Evolutionary conservation across 805 yeast genomes (phyloP).

Genomic region (Clavispora fructus): DNA sequence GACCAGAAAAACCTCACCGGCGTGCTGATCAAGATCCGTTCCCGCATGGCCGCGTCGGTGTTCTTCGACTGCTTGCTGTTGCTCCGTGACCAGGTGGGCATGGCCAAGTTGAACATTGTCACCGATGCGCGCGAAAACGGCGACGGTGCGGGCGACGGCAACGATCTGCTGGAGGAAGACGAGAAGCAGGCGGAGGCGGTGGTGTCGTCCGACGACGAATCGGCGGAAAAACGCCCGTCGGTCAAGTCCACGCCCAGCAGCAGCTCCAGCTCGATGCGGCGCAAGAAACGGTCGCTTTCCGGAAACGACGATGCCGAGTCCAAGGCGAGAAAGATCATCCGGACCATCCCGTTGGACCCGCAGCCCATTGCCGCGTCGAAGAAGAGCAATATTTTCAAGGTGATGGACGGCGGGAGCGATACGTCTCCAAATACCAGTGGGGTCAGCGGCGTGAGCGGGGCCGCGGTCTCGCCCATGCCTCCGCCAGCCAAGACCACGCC

Average conservation of each 20-base stretch:
- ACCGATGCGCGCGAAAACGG: conserved; percentile 16
- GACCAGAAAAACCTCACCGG: conserved; percentile 45
- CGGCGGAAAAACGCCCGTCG: conserved; percentile 10
- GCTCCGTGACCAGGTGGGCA: conserved; percentile 81
- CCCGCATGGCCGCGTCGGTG: conserved; percentile 88
- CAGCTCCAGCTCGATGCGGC: conserved; percentile 26
- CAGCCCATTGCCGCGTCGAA: conserved; percentile 55
- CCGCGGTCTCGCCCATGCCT: conserved; percentile 1
- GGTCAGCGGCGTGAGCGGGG: conserved; percentile 3
- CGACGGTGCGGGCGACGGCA: conserved; percentile 3
- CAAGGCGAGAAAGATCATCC: conserved; percentile 67
- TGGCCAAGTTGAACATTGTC: conserved; percentile 53
- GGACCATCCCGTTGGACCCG: conserved; percentile 79
- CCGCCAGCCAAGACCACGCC: not conserved
- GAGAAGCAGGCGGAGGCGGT: conserved; percentile 16
- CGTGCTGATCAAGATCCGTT: conserved; percentile 54
- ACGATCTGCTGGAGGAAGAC: conserved; percentile 19
- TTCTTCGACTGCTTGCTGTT: conserved; percentile 88
- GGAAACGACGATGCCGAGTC: conserved; percentile 59
- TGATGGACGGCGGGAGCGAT: conserved; percentile 30
- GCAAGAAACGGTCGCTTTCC: conserved; percentile 47
- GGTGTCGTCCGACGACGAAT: conserved; percentile 18
- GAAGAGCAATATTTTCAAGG: conserved; percentile 34
- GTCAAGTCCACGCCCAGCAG: conserved; percentile 37
- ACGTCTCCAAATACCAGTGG: conserved; percentile 22